Conservation (phyloP, 2,329 filamentous ascomycete species). For the Macrophomina phaseolina region DNA sequence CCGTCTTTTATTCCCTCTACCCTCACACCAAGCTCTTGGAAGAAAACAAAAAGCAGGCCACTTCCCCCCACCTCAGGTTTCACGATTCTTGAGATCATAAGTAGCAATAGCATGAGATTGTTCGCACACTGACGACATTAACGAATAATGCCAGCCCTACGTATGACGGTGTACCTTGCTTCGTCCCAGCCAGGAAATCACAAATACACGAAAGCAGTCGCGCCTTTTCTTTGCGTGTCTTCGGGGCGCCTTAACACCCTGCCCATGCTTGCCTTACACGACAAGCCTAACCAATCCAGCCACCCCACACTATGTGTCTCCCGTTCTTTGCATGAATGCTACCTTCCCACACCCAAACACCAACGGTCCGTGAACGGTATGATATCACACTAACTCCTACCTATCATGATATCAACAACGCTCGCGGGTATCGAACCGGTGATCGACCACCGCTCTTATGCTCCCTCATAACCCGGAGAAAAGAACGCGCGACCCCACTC, state of each 20-base stretch:
- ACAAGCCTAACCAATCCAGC: not conserved
- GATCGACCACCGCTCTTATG: not conserved
- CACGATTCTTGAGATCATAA: not conserved
- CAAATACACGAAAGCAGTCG: not conserved
- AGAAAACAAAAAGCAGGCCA: not conserved
- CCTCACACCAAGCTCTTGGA: not conserved
- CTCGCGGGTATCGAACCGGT: conserved; percentile 1
- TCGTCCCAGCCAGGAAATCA: not conserved
- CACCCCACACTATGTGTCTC: not conserved
- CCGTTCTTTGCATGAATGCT: not conserved
- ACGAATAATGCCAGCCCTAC: not conserved
- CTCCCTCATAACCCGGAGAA: not conserved
- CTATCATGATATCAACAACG: not conserved
- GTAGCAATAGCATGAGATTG: not conserved
- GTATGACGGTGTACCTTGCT: not conserved
- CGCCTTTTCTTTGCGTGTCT: not conserved
- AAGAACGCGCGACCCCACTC: no score
- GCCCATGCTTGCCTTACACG: not conserved
- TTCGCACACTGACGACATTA: not conserved
- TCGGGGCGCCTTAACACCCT: conserved; percentile 2
- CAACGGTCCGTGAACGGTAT: conserved; percentile 1
- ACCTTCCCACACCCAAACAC: not conserved
- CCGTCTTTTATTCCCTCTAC: not conserved
- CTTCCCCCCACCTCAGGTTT: not conserved
- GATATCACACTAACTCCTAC: not conserved